Evolutionary conservation across 2,329 filamentous ascomycete genomes (phyloP).

Genomic region (Fusarium brevicatenulatum): DNA sequence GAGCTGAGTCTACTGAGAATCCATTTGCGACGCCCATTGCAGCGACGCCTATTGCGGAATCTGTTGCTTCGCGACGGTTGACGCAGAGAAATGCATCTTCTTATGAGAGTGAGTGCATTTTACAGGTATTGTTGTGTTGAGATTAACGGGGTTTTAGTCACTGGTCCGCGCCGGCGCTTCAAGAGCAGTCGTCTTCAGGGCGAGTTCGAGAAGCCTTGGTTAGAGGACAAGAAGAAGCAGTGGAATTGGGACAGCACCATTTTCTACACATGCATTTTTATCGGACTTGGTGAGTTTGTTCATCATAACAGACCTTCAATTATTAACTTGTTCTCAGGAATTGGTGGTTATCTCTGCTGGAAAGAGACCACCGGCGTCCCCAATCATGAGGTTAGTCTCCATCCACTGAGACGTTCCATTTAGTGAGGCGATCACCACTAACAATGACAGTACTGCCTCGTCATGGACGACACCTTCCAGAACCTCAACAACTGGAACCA

Average conservation of each 20-base stretch:
- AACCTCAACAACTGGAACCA: slow-evolving; percentile 57
- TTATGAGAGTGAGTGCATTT: slow-evolving; percentile 19
- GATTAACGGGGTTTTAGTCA: neutral
- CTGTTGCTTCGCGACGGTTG: slow-evolving; percentile 26
- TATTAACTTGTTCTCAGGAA: neutral
- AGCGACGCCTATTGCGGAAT: slow-evolving; percentile 34
- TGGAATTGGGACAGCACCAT: slow-evolving; percentile 45
- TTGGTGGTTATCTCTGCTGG: slow-evolving; percentile 38
- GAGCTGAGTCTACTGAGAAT: slow-evolving; percentile 30
- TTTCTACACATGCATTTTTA: slow-evolving; percentile 37
- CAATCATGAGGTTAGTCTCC: slow-evolving; percentile 29
- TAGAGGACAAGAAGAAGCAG: slow-evolving; percentile 33
- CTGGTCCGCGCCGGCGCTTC: slow-evolving; percentile 47
- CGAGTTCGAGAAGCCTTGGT: slow-evolving; percentile 43
- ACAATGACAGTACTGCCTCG: slow-evolving; percentile 36
- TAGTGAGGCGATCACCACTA: neutral
- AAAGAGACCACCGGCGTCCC: slow-evolving; percentile 28
- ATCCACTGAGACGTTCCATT: neutral
- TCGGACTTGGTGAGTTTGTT: slow-evolving; percentile 34
- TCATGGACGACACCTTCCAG: slow-evolving; percentile 41
- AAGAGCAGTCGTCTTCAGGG: slow-evolving; percentile 40
- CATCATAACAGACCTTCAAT: accelerated
- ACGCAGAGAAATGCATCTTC: slow-evolving; percentile 18
- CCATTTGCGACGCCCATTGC: slow-evolving; percentile 35
- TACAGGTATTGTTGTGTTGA: accelerated